Percentiles rank a stretch among this genome's conserved stretches.
These are phyloP conservation scores for Aspergillus bridgeri DNA, from an alignment of 495 filamentous ascomycete genomes.

Conservation along the genomic window DNA sequence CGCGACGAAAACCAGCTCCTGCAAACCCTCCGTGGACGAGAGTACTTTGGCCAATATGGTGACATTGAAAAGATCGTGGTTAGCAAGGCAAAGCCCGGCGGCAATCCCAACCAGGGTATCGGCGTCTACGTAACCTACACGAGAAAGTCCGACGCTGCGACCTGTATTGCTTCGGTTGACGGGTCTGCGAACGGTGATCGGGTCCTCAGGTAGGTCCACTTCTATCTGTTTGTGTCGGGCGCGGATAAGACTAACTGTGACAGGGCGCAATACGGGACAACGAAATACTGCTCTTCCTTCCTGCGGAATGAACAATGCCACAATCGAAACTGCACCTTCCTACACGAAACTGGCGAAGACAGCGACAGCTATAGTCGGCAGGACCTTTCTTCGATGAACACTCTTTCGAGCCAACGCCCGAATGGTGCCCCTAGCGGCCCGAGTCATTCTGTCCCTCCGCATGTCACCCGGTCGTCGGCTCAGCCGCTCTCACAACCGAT, in stretches of 20 bases:
- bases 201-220: conserved; percentile 56
- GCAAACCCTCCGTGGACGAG: conserved; percentile 75
- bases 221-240: neutral
- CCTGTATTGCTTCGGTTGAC: conserved; percentile 88
- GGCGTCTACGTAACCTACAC: conserved; percentile 98
- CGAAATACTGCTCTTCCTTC: conserved; percentile 98
- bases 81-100: conserved; percentile 81
- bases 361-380: conserved; percentile 95
- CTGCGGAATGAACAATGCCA: conserved; percentile 87
- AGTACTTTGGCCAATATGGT: conserved; percentile 98
- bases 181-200: conserved; percentile 88
- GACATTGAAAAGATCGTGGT: conserved; percentile 99
- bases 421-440: conserved; percentile 31
- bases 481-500: conserved; percentile 64
- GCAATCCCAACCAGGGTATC: conserved; percentile 72
- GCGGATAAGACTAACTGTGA: conserved; percentile 22
- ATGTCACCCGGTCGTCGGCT: conserved; percentile 28
- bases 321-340: conserved; percentile 94
- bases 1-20: conserved; percentile 82
- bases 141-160: conserved; percentile 77
- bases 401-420: conserved; percentile 68
- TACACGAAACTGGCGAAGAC: conserved; percentile 95
- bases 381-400: conserved; percentile 95
- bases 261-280: conserved; percentile 93
- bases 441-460: conserved; percentile 14